phyloP scores from a whole-genome alignment of 2,329 filamentous ascomycete species.

The Chlorencoelia australis region DNA sequence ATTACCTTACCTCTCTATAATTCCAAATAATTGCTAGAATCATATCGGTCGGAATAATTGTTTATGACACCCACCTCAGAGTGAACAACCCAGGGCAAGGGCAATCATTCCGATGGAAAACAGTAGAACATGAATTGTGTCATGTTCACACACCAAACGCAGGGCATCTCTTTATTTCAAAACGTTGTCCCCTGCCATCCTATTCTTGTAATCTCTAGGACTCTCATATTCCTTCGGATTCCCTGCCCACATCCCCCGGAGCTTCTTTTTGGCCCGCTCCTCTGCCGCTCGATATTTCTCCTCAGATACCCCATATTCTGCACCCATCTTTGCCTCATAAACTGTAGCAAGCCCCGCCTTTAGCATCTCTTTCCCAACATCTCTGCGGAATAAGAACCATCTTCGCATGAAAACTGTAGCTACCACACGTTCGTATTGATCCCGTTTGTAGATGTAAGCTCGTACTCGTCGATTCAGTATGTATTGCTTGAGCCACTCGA shows the following conservation, averaged over 20 bases:
- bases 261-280: slow-evolving; percentile 52
- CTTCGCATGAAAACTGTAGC: slow-evolving; percentile 70
- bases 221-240: slow-evolving; percentile 60
- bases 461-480: slow-evolving; percentile 65
- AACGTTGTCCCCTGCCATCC: slow-evolving; percentile 29
- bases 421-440: slow-evolving; percentile 89
- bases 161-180: slow-evolving; percentile 22
- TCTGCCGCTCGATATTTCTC: slow-evolving; percentile 50
- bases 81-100: too few species aligned
- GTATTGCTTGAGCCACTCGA: slow-evolving; percentile 68
- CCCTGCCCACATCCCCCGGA: slow-evolving; percentile 66
- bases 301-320: slow-evolving; percentile 71
- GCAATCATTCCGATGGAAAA: too few species aligned
- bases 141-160: too few species aligned
- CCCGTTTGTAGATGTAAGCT: slow-evolving; percentile 70
- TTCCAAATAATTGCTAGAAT: too few species aligned
- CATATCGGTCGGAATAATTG: too few species aligned
- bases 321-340: slow-evolving; percentile 85
- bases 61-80: too few species aligned
- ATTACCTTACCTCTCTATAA: too few species aligned
- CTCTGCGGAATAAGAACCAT: slow-evolving; percentile 53
- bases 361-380: slow-evolving; percentile 87
- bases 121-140: too few species aligned
- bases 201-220: slow-evolving; percentile 76
- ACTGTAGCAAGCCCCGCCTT: slow-evolving; percentile 76